Conservation (phyloP, 1,284 basidiomycete species). For the Ganoderma resinaceum region DNA sequence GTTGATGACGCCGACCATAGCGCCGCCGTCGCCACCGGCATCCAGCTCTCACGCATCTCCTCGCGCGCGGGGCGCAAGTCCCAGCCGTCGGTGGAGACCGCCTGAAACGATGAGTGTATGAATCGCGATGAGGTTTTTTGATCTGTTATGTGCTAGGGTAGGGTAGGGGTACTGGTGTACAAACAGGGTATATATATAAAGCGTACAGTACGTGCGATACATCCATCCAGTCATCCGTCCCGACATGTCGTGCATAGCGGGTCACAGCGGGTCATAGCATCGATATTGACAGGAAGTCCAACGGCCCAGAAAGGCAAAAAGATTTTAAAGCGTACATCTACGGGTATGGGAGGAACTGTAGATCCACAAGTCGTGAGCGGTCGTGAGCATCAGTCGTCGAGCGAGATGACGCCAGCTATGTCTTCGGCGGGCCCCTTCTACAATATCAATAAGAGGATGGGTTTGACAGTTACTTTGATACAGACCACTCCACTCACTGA, state of each 20-base stretch:
- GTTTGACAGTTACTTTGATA: background rate
- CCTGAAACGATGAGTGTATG: background rate
- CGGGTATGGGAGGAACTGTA: background rate
- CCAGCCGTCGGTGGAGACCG: background rate
- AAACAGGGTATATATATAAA: background rate
- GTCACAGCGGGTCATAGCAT: background rate
- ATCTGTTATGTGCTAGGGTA: background rate
- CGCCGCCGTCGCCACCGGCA: constrained; percentile 5
- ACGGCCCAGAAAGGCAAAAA: background rate
- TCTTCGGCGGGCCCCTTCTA: background rate
- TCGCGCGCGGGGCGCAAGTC: constrained; percentile 9
- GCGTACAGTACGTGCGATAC: constrained; percentile 1
- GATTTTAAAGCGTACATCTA: background rate
- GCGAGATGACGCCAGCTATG: background rate
- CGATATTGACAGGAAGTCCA: background rate
- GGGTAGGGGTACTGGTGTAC: background rate
- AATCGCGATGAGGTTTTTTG: background rate
- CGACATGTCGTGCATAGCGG: background rate
- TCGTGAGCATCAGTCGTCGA: constrained; percentile 1
- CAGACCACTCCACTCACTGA: background rate
- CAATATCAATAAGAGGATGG: background rate
- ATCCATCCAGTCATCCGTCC: background rate
- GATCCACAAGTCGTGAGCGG: background rate
- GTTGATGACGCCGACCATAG: constrained; percentile 7
- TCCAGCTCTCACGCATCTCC: constrained; percentile 20